A percentile compares a stretch with the other conserved stretches of the same genome.
Conservation (phyloP, 2,329 filamentous ascomycete species). For the Fusarium lyarnte region DNA sequence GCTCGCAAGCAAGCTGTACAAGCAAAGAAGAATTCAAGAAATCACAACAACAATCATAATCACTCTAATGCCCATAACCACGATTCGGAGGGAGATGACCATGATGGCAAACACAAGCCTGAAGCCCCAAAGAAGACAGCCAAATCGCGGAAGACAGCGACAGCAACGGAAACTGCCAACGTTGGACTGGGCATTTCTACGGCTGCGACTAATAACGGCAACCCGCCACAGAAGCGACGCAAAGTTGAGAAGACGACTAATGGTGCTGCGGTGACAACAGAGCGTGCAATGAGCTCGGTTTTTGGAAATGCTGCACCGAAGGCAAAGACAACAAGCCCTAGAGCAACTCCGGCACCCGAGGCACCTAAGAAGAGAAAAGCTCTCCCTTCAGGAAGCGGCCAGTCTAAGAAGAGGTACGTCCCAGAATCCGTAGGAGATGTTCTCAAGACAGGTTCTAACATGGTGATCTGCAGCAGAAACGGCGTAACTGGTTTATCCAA, state of each 20-base stretch:
- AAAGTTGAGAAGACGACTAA: slow-evolving; percentile 77
- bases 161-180: slow-evolving; percentile 58
- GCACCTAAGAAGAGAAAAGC: slow-evolving; percentile 78
- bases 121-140: slow-evolving; percentile 70
- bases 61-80: slow-evolving; percentile 32
- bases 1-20: slow-evolving; percentile 83
- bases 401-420: slow-evolving; percentile 80
- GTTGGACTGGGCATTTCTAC: slow-evolving; percentile 75
- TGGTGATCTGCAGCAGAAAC: slow-evolving; percentile 45
- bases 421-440: neutral
- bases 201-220: slow-evolving; percentile 61
- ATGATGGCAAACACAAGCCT: slow-evolving; percentile 59
- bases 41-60: slow-evolving; percentile 52
- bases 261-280: slow-evolving; percentile 63
- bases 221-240: slow-evolving; percentile 76
- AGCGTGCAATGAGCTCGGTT: slow-evolving; percentile 73
- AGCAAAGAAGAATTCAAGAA: slow-evolving; percentile 77
- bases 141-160: slow-evolving; percentile 71
- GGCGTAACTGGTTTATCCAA: slow-evolving; percentile 67
- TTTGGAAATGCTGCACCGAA: slow-evolving; percentile 63
- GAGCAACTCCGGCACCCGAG: slow-evolving; percentile 74
- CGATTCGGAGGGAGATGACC: slow-evolving; percentile 86
- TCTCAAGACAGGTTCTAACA: slow-evolving; percentile 21
- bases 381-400: slow-evolving; percentile 71
- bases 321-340: slow-evolving; percentile 70